These are phyloP conservation scores for Aureobasidium sp. DNA, from an alignment of 2,329 filamentous ascomycete genomes.

Conservation along the genomic window DNA sequence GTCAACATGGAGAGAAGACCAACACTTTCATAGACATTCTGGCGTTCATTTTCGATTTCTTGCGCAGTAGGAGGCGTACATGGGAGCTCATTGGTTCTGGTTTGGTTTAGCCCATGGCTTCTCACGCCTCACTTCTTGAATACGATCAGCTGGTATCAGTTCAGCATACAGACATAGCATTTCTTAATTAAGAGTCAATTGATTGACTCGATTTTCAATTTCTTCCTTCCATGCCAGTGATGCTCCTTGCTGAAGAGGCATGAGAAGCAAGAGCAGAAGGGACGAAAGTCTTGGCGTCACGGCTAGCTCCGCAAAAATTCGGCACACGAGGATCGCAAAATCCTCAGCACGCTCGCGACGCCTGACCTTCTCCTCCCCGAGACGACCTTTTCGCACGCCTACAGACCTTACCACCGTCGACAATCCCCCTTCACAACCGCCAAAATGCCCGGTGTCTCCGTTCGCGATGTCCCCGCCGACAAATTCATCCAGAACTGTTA, in stretches of 20 bases:
- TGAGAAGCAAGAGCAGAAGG: not conserved
- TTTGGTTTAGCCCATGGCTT: not conserved
- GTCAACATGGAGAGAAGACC: slow-evolving; percentile 35
- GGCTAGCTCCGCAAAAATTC: not conserved
- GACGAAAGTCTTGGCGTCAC: not conserved
- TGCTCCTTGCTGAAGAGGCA: not conserved
- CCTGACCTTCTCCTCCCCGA: not conserved
- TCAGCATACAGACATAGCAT: not conserved
- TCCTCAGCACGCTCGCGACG: not conserved
- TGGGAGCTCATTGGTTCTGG: not conserved
- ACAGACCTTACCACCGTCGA: slow-evolving; percentile 13
- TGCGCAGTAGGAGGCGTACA: not conserved
- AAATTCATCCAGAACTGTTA: slow-evolving; percentile 77
- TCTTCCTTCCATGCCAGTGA: not conserved
- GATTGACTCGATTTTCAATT: not conserved
- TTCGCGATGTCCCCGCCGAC: slow-evolving; percentile 45
- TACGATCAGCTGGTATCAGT: too few relatives aligned
- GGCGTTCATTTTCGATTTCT: not conserved
- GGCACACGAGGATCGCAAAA: slow-evolving; percentile 7
- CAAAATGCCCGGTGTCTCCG: slow-evolving; percentile 74
- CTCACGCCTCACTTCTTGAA: not conserved
- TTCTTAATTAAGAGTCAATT: not conserved
- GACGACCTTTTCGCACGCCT: slow-evolving; percentile 5
- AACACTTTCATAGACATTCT: slow-evolving; percentile 9
- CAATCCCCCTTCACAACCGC: slow-evolving; percentile 37